phyloP scores from a whole-genome alignment of 2,329 filamentous ascomycete genomes.

The Sordariomycetes sp. region DNA sequence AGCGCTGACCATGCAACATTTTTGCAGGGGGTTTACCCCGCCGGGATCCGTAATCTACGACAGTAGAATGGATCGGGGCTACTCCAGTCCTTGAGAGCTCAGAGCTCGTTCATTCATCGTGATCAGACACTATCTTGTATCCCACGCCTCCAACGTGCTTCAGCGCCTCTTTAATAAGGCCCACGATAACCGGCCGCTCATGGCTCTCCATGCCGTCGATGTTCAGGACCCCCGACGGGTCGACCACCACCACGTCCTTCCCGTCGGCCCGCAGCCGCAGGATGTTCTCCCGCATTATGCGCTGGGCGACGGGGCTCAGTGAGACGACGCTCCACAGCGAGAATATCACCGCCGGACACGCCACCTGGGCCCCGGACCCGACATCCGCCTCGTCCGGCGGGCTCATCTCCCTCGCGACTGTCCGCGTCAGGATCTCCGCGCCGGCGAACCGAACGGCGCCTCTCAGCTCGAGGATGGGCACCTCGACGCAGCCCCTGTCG shows the following conservation, averaged over 20 bases:
- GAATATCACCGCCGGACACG: conserved; percentile 19
- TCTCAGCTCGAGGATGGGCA: conserved; percentile 19
- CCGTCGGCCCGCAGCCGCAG: conserved; percentile 12
- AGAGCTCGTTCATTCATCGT: conserved; percentile 10
- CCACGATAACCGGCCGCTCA: conserved; percentile 11
- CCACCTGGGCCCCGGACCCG: conserved; percentile 12
- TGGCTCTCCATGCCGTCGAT: conserved; percentile 8
- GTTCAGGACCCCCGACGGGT: conserved; percentile 15
- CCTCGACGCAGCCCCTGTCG: conserved; percentile 15
- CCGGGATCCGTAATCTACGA: no score
- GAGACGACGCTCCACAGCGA: conserved; percentile 21
- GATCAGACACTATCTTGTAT: conserved; percentile 14
- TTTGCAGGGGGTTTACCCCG: no score
- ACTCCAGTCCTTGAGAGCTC: no score
- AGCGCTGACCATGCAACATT: no score
- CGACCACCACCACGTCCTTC: conserved; percentile 17
- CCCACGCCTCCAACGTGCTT: conserved; percentile 18
- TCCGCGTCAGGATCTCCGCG: conserved; percentile 19
- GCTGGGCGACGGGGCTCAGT: conserved; percentile 16
- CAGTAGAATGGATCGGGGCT: no score
- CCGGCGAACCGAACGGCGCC: conserved; percentile 22
- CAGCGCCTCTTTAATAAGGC: conserved; percentile 15
- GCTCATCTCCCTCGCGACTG: conserved; percentile 17
- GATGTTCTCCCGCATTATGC: conserved; percentile 18
- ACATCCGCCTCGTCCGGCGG: conserved; percentile 12